Base-by-base conservation (phyloP, 2,329 filamentous ascomycete species). In the Spiromastix sp. region DNA sequence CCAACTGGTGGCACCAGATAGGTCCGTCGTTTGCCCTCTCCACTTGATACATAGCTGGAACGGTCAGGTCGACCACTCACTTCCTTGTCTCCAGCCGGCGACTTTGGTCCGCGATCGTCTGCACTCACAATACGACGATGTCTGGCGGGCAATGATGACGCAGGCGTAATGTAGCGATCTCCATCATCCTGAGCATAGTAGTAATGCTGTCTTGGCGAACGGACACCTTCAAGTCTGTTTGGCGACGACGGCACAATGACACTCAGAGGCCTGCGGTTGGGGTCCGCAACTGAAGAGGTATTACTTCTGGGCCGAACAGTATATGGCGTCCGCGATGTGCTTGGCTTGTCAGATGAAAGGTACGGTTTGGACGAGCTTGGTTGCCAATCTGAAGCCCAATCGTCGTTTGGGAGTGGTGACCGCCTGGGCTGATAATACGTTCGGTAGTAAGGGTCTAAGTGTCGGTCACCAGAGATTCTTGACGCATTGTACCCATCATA, bases 241-340 rank as follows among this genome's bases (percentile, higher is more conserved):
- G 46, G 30, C 25, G 45, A 41, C 6, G 50, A 45, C 4, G 55
- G 50, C 24, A 56, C 46, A n/a, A 53, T 39, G 4, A 54, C 34
- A 25, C 49, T 49, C 21, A 48, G 27, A 11, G 49, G 49, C n/a
- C 42, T 41, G 15, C 48, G 43, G 26, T 46, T 49, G 3, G 46
- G 43, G 32, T 59, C 55, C 7, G 48, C 43, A 12, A 42, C 46
- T 6, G 53, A 52, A 4, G 47, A 38, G 4, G 58, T 61, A 29
- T 49, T 58, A 42, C 58, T 60, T 34, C 59, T 49, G 9, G 58
- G 53, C 20, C 57, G 55, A 27, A 61, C 47, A 5, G 52, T 45
- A 42, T 63, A 63, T 35, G 59, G 56, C 5, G 57, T 60, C 24
- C 54, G 47, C 21, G 52, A 42, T 36, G 55, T 59, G 18, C 52